Conservation (phyloP, 305 asterid genomes). For the Fraxinus greggii region DNA sequence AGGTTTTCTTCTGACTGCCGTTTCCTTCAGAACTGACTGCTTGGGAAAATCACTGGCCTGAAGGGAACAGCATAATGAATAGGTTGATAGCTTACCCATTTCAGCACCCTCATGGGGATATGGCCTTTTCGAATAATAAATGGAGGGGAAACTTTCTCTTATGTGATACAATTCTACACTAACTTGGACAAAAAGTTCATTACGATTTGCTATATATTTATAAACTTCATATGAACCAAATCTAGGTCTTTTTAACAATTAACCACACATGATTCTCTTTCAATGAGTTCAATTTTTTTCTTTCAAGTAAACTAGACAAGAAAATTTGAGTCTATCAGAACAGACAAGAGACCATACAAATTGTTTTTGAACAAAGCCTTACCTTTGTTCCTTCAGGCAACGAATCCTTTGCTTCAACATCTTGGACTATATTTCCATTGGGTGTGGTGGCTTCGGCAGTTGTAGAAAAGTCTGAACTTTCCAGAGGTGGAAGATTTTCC, state of each 20-base stretch:
- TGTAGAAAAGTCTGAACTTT: constrained; percentile 24
- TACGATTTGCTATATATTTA: not conserved
- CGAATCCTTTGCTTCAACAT: constrained; percentile 32
- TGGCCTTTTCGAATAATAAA: not conserved
- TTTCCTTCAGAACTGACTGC: constrained; percentile 26
- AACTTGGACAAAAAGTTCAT: not conserved
- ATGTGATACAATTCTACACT: not conserved
- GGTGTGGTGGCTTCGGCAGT: not conserved
- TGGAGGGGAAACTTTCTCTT: not conserved
- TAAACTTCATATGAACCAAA: not conserved
- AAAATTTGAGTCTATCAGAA: not conserved
- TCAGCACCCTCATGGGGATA: not conserved
- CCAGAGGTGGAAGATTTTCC: constrained; percentile 27
- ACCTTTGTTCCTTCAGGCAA: constrained; percentile 35
- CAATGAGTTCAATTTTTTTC: not conserved
- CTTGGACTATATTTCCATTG: constrained; percentile 19
- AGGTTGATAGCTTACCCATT: not conserved
- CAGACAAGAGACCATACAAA: not conserved
- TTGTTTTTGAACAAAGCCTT: not conserved
- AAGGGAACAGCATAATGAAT: constrained; percentile 1
- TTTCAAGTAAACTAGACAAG: not conserved
- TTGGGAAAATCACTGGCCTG: constrained; percentile 32
- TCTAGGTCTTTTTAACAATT: not conserved
- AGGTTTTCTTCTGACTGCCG: constrained; percentile 28
- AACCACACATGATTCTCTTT: not conserved